These are phyloP conservation scores for Rhodotorula sphaerocarpa DNA, from an alignment of 768 basidiomycete genomes.

Conservation along the genomic window DNA sequence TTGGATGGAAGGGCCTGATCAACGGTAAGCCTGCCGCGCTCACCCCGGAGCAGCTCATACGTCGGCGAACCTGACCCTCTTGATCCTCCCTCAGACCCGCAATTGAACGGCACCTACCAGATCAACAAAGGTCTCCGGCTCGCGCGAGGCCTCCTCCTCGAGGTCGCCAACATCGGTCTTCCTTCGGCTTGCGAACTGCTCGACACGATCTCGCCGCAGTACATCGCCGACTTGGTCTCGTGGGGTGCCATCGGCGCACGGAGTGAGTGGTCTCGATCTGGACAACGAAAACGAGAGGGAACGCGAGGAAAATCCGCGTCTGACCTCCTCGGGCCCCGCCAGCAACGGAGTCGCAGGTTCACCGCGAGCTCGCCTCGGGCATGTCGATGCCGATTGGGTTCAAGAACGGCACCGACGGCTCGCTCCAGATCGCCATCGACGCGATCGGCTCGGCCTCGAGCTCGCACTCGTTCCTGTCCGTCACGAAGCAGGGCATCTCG, in stretches of 20 bases:
- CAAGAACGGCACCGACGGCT: slow-evolving; percentile 97
- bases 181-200: slow-evolving; percentile 97
- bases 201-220: slow-evolving; percentile 56
- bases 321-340: background rate
- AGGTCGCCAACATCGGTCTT: slow-evolving; percentile 67
- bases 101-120: slow-evolving; percentile 80
- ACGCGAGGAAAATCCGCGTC: background rate
- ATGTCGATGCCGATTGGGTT: slow-evolving; percentile 57
- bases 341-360: slow-evolving; percentile 79
- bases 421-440: slow-evolving; percentile 69
- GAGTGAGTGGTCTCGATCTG: slow-evolving; percentile 36
- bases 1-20: slow-evolving; percentile 98
- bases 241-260: slow-evolving; percentile 84
- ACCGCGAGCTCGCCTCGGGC: slow-evolving; percentile 60
- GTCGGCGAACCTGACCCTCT: background rate
- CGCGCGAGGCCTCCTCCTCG: slow-evolving; percentile 75
- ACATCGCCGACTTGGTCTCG: slow-evolving; percentile 82
- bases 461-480: slow-evolving; percentile 90
- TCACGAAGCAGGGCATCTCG: slow-evolving; percentile 90
- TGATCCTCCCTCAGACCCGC: slow-evolving; percentile 56
- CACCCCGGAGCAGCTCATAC: background rate
- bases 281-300: too few species aligned
- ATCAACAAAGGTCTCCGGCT: slow-evolving; percentile 92
- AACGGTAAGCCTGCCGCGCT: slow-evolving; percentile 51
- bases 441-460: slow-evolving; percentile 84